Evolutionary conservation across 441 rosid species (phyloP), one percentile per base, ranked within the genome.

Genomic region (Flueggea neowawraea): DNA sequence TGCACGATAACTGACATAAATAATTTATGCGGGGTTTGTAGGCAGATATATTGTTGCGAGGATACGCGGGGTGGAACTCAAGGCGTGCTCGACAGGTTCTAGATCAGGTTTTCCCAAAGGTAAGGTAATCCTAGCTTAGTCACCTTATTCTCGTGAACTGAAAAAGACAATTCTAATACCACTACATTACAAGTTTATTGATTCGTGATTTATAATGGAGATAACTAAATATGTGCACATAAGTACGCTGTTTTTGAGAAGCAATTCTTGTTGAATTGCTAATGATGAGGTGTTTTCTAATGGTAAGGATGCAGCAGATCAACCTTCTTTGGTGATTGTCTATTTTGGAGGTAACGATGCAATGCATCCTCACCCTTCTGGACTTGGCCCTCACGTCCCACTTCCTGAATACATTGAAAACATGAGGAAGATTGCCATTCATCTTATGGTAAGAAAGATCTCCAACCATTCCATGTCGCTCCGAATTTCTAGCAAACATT

Each of bases 281-380:
- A 36, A 36, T 36, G 41, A 41, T 36, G 41, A 36, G 41, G 1
- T 36, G 41, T 36, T 36, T 49, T 39, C n/a, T 32, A 16, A 57
- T 55, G 28, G 28, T 44, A 63, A 92, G 98, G 84, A 82, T 63
- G 89, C 86, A 49, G 65, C 64, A 6, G 43, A 65, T 45, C 94
- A 90, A 59, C 98, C 98, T 50, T 75, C 92, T 0, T 66, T 92
- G 73, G 96, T 88, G 66, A 81, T 92, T 6, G 91, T 92, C 31
- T 92, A 92, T 71, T 89, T 92, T 6, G 96, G 98, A 7, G 96
- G 96, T 31, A 92, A 92, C 51, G 98, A 92, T 66, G 86, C 98
- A 28, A 56, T 52, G 71, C 61, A 22, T 4, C 87, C 91, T 62
- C 83, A 78, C 63, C 77, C 88, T 17, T 70, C 81, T 32, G 89